Conservation (phyloP, 1,284 basidiomycete genomes). For the Athelia psychrophila region DNA sequence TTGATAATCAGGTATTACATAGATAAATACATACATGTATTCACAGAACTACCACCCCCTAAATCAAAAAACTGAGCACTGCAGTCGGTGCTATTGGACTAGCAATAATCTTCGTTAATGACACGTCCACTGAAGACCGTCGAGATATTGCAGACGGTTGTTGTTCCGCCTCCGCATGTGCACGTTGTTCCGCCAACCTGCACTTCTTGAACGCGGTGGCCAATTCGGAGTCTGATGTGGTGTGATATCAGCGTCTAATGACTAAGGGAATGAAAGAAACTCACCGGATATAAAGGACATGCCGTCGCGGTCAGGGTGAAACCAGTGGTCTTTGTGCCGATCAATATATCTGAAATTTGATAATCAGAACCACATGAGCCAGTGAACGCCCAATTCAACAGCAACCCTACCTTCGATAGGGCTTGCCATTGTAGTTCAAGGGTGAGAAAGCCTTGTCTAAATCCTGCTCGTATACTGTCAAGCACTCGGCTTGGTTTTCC, state of each 20-base stretch:
- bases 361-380: neutral
- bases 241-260: too few relatives aligned
- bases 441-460: slow-evolving; percentile 53
- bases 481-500: slow-evolving; percentile 46
- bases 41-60: too few relatives aligned
- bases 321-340: slow-evolving; percentile 57
- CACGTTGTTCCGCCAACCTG: too few relatives aligned
- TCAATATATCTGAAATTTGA: slow-evolving; percentile 45
- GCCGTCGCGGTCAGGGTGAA: slow-evolving; percentile 53
- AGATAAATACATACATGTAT: neutral
- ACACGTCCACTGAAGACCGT: too few relatives aligned
- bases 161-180: too few relatives aligned
- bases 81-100: too few relatives aligned
- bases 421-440: slow-evolving; percentile 51
- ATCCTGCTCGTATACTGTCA: slow-evolving; percentile 45
- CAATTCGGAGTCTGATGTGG: too few relatives aligned
- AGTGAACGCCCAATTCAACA: slow-evolving; percentile 1
- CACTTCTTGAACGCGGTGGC: too few relatives aligned
- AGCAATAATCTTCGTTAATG: too few relatives aligned
- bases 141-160: too few relatives aligned
- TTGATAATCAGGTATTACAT: neutral
- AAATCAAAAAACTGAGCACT: too few relatives aligned
- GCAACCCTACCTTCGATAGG: slow-evolving; percentile 66
- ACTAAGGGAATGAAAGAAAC: too few relatives aligned
- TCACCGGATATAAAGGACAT: slow-evolving; percentile 35